Evolutionary conservation across 2,329 filamentous ascomycete species (phyloP).

Genomic region (Alternaria ethzedia): DNA sequence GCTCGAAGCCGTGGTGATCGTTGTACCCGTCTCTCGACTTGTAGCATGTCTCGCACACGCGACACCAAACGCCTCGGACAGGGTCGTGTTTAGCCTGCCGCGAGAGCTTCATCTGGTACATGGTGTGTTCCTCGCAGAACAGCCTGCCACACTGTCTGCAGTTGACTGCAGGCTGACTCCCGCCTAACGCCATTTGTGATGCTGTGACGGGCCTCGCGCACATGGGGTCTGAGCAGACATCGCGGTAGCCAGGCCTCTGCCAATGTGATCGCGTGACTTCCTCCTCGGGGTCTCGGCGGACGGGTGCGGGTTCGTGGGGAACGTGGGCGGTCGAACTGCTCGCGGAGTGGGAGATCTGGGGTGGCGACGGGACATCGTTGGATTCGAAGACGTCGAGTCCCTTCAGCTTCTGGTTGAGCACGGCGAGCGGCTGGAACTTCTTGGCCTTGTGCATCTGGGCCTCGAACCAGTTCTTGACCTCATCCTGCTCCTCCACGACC

Average conservation of each 20-base stretch:
- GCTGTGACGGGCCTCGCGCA: conserved; percentile 63
- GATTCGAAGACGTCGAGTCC: conserved; percentile 93
- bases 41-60: conserved; percentile 99
- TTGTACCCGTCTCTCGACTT: conserved; percentile 96
- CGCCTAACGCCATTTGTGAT: conserved; percentile 70
- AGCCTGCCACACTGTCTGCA: conserved; percentile 91
- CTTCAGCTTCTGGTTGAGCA: conserved; percentile 92
- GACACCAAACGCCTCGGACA: conserved; percentile 86
- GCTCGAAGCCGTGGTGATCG: conserved; percentile 74
- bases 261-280: conserved; percentile 87
- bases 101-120: conserved; percentile 99
- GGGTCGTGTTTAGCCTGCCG: conserved; percentile 89
- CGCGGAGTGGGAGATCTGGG: conserved; percentile 38
- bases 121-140: conserved; percentile 97
- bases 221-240: conserved; percentile 84
- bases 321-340: conserved; percentile 42
- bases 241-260: conserved; percentile 77
- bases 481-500: conserved; percentile 85
- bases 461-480: conserved; percentile 97
- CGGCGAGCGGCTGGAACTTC: conserved; percentile 86
- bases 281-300: conserved; percentile 78
- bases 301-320: conserved; percentile 38
- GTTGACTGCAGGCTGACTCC: conserved; percentile 84
- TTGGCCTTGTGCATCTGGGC: conserved; percentile 93
- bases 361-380: conserved; percentile 69